Base-by-base conservation (phyloP, 2,329 filamentous ascomycete species). In the Botrytis fabae region DNA sequence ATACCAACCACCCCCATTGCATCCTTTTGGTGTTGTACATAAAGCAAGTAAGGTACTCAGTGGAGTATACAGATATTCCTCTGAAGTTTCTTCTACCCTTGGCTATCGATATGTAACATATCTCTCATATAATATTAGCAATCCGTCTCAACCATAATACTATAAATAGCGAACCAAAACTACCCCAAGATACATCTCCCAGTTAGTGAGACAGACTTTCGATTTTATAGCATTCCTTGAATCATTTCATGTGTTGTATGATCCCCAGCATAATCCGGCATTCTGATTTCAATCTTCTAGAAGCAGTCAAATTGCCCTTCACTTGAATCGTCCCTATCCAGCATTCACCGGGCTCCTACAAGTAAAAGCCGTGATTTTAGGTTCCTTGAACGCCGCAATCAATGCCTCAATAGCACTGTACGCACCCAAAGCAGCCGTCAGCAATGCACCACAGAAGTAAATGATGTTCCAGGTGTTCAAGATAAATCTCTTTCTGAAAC, bases 321-420 rank as follows among this genome's bases (percentile, higher is more conserved):
- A 3, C 44, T n/a, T 22, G 4, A 0, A 51, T 8, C 35, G 16
- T 38, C 38, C 57, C 25, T 68, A 68, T 54, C 35, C 64, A 57
- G 48, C 35, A 14, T 70, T 63, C 3, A 70, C 69, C 1, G 69
- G 69, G n/a, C 69, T 70, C 14, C 3, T 64, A 64, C 78, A 79
- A 35, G 75, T 74, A 72, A 79, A 80, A 35, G 77, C 73, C 28
- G 74, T 77, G 54, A 75, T 64, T 61, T 76, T 72, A 18, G 73
- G 76, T n/a, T 74, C 71, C 71, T 74, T 64, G 69, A 78, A 80
- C 4, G 77, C 76, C 4, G 63, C 46, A 68, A 79, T 81, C 77
- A 85, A 79, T 10, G 78, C 76, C n/a, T 80, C 72, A 69, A 84
- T 80, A 16, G 81, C 78, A 54, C 42, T 51, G 72, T 78, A 78